Base-by-base conservation (phyloP, 306 rosid species). In the Vigna reflexopilosa region DNA sequence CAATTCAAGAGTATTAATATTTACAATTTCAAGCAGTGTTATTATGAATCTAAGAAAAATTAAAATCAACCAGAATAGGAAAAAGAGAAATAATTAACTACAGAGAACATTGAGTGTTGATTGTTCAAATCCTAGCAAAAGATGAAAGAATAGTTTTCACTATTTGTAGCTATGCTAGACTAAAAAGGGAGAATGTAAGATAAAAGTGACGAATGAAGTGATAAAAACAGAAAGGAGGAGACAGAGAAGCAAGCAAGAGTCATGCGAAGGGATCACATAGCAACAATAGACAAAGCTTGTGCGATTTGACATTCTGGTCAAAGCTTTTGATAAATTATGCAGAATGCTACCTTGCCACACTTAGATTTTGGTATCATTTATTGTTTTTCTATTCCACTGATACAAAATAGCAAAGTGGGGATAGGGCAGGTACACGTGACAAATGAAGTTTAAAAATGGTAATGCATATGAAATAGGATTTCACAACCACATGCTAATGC, bases 111-210 rank as follows among this genome's bases (percentile, higher is more conserved):
- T 50, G 40, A 11, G 51, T 42, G 62, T 22, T 13, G 72, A 67
- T 67, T 45, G 9, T 45, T 45, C 56, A 67, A 14, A 26, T 22
- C 4, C 14, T 7, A 6, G 7, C 57, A 51, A 17, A 67, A 11
- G 79, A 15, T 20, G 67, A 22, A 30, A 49, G 54, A n/a, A 75
- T 86, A 91, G 75, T 85, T 61, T 91, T 85, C 49, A 17, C 70
- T 64, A 9, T 64, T 64, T 64, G 9, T 64, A 32, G 4, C 49
- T 64, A 64, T 64, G 49, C 8, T n/a, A 34, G 48, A 9, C 26
- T 49, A 64, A 3, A n/a, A 30, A n/a, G 26, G 64, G 40, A 63
- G 83, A 89, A 87, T 84, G 85, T 83, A 86, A 76, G 74, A 59
- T 70, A 83, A 16, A 65, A 36, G 65, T 71, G 45, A 9, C 14